Percentiles rank a stretch among this genome's conserved stretches.
phyloP scores from a whole-genome alignment of 257 asterid genomes.

The Leonotis leonurus region DNA sequence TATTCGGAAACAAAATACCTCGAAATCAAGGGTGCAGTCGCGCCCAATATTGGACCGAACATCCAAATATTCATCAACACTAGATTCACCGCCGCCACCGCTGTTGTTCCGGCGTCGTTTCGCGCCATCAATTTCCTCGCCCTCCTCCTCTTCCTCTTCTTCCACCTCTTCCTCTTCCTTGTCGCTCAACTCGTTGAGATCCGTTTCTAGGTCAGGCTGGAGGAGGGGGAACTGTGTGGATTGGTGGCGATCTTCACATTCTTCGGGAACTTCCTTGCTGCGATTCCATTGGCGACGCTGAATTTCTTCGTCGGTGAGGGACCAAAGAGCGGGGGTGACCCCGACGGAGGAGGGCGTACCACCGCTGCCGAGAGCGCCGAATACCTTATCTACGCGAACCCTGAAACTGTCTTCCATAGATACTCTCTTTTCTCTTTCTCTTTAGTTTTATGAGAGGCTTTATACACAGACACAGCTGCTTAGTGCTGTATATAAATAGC shows the following conservation, averaged over 20 bases:
- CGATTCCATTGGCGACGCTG: conserved; percentile 57
- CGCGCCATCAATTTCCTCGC: conserved; percentile 28
- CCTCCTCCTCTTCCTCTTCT: conserved; percentile 13
- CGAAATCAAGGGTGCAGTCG: conserved; percentile 77
- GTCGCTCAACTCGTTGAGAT: conserved; percentile 31
- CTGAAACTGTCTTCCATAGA: conserved; percentile 77
- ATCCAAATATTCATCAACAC: conserved; percentile 38
- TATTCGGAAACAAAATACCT: conserved; percentile 34
- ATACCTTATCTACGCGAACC: conserved; percentile 74
- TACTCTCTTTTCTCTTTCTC: neutral
- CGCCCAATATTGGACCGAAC: conserved; percentile 69
- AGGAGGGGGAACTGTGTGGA: conserved; percentile 17
- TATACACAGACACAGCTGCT: neutral
- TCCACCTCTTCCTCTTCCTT: conserved; percentile 7
- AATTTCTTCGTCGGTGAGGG: conserved; percentile 71
- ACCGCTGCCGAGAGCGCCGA: conserved; percentile 46
- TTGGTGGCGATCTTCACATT: conserved; percentile 10
- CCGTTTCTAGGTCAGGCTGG: conserved; percentile 8
- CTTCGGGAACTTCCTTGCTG: conserved; percentile 19
- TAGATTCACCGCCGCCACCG: neutral
- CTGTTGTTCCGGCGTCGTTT: conserved; percentile 18
- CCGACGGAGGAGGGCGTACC: conserved; percentile 19
- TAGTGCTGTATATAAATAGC: no score
- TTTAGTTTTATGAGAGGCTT: neutral
- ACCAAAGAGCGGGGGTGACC: conserved; percentile 44